These are phyloP conservation scores for Scolecobasidium constrictum DNA, from an alignment of 2,329 filamentous ascomycete species.

Conservation along the genomic window DNA sequence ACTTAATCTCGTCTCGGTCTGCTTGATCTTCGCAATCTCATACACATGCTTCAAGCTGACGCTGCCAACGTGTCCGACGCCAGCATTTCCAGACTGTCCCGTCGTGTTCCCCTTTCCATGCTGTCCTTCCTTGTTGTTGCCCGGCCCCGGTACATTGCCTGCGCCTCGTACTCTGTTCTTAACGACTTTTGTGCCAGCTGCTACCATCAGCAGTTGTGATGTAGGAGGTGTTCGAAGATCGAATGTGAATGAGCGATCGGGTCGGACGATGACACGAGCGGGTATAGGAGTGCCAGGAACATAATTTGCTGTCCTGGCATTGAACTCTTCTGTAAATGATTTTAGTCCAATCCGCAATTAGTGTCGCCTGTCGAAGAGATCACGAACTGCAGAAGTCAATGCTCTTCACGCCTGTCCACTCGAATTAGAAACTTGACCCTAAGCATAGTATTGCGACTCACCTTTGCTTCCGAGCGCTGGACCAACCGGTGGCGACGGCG, in stretches of 20 bases:
- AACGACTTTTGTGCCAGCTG: constrained; percentile 59
- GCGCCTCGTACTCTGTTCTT: constrained; percentile 71
- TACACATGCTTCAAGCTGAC: constrained; percentile 92
- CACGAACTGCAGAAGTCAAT: constrained; percentile 95
- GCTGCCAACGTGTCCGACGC: constrained; percentile 67
- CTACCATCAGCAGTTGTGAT: constrained; percentile 76
- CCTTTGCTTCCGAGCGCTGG: constrained; percentile 92
- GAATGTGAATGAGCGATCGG: constrained; percentile 88
- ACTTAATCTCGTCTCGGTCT: constrained; percentile 32
- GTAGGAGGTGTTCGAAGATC: constrained; percentile 92
- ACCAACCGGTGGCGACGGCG: constrained; percentile 89
- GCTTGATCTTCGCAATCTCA: constrained; percentile 97
- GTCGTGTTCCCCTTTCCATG: constrained; percentile 23
- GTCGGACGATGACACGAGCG: constrained; percentile 80
- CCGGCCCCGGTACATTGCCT: constrained; percentile 37
- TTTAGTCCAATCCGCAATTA: too few species aligned
- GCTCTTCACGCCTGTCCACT: constrained; percentile 95
- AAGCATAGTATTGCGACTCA: too few species aligned
- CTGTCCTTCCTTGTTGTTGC: constrained; percentile 25
- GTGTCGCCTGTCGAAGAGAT: too few species aligned
- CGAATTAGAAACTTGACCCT: too few species aligned
- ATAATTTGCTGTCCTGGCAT: constrained; percentile 83
- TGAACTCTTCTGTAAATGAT: constrained; percentile 94
- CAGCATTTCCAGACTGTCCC: constrained; percentile 42
- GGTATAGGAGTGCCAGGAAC: constrained; percentile 75